These are phyloP conservation scores for Ligustrum vulgare DNA, from an alignment of 257 asterid species.

Conservation along the genomic window DNA sequence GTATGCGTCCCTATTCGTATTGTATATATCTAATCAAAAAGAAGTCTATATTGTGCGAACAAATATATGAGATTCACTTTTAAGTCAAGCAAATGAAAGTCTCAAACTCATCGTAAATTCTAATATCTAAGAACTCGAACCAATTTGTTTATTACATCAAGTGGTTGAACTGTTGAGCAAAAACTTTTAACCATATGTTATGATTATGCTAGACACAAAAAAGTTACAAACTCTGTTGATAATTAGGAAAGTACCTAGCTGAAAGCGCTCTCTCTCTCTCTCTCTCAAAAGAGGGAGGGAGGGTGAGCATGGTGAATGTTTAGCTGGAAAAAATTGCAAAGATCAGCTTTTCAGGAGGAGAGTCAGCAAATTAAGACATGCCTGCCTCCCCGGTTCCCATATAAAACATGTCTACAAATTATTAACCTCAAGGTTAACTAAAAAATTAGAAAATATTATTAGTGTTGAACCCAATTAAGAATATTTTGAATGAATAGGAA, in stretches of 20 bases:
- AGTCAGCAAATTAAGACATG: conserved; percentile 29
- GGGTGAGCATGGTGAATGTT: conserved; percentile 28
- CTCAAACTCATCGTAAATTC: background rate
- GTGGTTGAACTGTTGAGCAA: background rate
- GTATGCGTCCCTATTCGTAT: no score
- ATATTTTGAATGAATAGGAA: background rate
- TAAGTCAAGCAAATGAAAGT: no score
- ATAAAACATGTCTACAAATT: background rate
- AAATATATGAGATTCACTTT: no score
- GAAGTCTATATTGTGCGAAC: no score
- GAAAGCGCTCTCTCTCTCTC: background rate
- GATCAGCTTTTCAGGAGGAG: conserved; percentile 42
- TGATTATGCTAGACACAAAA: background rate
- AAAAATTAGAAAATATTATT: no score
- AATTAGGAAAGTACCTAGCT: background rate
- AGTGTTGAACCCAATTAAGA: background rate
- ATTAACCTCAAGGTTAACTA: background rate
- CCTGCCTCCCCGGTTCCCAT: conserved; percentile 17
- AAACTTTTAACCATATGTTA: background rate
- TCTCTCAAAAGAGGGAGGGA: background rate
- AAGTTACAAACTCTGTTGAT: background rate
- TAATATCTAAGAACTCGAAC: background rate
- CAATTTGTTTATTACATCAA: background rate
- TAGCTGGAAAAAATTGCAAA: conserved; percentile 13
- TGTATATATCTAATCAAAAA: background rate